A percentile compares a stretch with the other conserved stretches of the same genome.
Conservation (phyloP, 2,329 filamentous ascomycete genomes). For the Aschersonia sp. region DNA sequence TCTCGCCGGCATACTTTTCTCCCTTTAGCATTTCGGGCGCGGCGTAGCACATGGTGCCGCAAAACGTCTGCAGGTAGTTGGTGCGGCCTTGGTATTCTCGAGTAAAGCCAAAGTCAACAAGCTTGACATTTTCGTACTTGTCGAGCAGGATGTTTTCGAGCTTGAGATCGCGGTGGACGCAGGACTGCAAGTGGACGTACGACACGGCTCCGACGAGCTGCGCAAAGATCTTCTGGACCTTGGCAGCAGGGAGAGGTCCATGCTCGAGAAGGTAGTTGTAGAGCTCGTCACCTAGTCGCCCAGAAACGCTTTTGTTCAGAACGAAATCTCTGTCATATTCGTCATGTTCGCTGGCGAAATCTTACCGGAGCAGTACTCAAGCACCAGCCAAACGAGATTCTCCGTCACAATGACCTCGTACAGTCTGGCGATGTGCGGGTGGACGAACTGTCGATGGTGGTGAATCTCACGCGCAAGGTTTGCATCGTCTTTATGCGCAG, state of each 20-base stretch:
- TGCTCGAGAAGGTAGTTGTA: slow-evolving; percentile 90
- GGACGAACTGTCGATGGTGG: slow-evolving; percentile 93
- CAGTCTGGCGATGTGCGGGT: slow-evolving; percentile 89
- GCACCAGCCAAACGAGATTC: slow-evolving; percentile 82
- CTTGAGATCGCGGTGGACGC: slow-evolving; percentile 93
- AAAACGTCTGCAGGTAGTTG: slow-evolving; percentile 94
- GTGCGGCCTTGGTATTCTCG: slow-evolving; percentile 91
- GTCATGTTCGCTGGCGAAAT: background rate
- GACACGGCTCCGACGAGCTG: slow-evolving; percentile 89
- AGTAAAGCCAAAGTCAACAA: slow-evolving; percentile 97
- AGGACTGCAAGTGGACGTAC: slow-evolving; percentile 90
- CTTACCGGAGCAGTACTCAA: slow-evolving; percentile 89
- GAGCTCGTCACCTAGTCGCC: slow-evolving; percentile 65
- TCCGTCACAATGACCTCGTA: slow-evolving; percentile 99
- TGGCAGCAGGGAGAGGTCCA: slow-evolving; percentile 68
- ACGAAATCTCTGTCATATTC: background rate
- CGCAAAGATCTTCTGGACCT: slow-evolving; percentile 90
- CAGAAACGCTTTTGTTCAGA: background rate
- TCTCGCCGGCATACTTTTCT: slow-evolving; percentile 95
- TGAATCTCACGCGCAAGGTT: slow-evolving; percentile 97
- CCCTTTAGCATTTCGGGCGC: slow-evolving; percentile 97
- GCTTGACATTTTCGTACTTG: slow-evolving; percentile 92
- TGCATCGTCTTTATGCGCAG: slow-evolving; percentile 86
- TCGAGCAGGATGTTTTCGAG: slow-evolving; percentile 84
- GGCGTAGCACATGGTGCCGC: slow-evolving; percentile 93